Conservation (phyloP, 768 basidiomycete species). For the Butyriboletus loyo region DNA sequence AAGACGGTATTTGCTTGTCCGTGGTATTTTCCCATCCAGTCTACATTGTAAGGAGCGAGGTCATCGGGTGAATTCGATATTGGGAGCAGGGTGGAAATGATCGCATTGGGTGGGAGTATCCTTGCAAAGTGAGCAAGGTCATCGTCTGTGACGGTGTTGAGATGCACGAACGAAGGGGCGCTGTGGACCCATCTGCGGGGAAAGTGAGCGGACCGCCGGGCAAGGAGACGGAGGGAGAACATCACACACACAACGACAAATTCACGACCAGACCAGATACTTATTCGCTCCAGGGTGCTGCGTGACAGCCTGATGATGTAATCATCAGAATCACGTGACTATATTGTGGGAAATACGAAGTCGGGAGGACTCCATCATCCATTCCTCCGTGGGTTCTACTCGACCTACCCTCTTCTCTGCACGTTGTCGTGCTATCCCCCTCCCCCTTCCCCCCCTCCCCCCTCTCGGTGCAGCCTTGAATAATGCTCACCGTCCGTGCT, state of each 20-base stretch:
- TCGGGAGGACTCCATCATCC: conserved; percentile 1
- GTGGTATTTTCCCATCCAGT: conserved; percentile 96
- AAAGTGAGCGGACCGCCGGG: background rate
- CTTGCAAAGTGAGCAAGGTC: conserved; percentile 69
- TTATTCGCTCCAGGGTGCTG: background rate
- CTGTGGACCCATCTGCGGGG: conserved; percentile 18
- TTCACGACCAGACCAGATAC: background rate
- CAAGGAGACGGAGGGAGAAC: conserved; percentile 6
- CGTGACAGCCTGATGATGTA: background rate
- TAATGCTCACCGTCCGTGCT: conserved; percentile 1
- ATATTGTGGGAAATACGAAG: conserved; percentile 11
- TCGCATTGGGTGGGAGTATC: conserved; percentile 58
- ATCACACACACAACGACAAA: background rate
- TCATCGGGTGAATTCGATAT: conserved; percentile 51
- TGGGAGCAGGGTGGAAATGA: conserved; percentile 66
- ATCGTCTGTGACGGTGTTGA: conserved; percentile 50
- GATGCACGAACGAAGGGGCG: conserved; percentile 25
- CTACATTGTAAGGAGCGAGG: conserved; percentile 75
- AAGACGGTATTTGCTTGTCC: conserved; percentile 84
- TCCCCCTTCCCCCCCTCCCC: background rate
- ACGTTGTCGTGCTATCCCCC: background rate
- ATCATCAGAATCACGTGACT: conserved; percentile 11
- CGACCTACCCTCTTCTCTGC: too few species aligned
- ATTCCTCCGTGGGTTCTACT: background rate
- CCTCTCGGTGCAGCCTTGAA: background rate